Percentiles rank a stretch among this genome's conserved stretches.
Evolutionary conservation across 768 basidiomycete species (phyloP).

Genomic region (Terana coerulea): DNA sequence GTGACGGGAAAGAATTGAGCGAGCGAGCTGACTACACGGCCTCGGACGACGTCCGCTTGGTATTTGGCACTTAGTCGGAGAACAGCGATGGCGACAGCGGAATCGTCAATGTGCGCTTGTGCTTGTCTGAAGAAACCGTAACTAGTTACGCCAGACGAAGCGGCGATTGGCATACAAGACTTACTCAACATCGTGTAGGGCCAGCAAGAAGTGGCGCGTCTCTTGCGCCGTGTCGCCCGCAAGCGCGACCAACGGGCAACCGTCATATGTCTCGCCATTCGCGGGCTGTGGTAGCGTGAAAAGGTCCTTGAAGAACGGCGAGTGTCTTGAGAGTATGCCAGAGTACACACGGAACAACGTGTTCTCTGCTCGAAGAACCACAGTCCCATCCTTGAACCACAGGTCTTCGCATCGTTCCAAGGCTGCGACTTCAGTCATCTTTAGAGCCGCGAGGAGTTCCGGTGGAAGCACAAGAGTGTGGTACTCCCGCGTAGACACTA

Average conservation of each 20-base stretch:
- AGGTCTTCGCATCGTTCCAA: too few relatives aligned
- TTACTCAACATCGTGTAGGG: slow-evolving; percentile 4
- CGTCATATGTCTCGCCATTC: slow-evolving; percentile 18
- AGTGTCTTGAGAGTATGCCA: slow-evolving; percentile 17
- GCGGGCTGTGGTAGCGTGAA: slow-evolving; percentile 14
- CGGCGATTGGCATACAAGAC: not conserved
- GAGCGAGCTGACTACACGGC: not conserved
- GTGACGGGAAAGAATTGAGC: not conserved
- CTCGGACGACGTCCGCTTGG: slow-evolving; percentile 4
- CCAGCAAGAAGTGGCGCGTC: slow-evolving; percentile 10
- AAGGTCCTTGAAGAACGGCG: slow-evolving; percentile 23
- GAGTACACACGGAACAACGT: slow-evolving; percentile 21
- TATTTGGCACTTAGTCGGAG: slow-evolving; percentile 9
- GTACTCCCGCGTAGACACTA: too few relatives aligned
- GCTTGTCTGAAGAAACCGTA: not conserved
- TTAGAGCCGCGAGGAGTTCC: too few relatives aligned
- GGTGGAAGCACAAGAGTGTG: too few relatives aligned
- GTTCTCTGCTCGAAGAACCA: slow-evolving; percentile 20
- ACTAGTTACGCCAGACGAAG: not conserved
- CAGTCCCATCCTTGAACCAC: slow-evolving; percentile 24
- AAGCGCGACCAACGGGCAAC: slow-evolving; percentile 23
- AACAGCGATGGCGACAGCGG: not conserved
- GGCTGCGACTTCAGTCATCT: too few relatives aligned
- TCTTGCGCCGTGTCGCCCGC: slow-evolving; percentile 16
- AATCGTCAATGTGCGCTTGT: not conserved